Percentiles rank a stretch among this genome's conserved stretches.
These are phyloP conservation scores for Vishniacozyma victoriae DNA, from an alignment of 768 basidiomycete species.

Conservation along the genomic window DNA sequence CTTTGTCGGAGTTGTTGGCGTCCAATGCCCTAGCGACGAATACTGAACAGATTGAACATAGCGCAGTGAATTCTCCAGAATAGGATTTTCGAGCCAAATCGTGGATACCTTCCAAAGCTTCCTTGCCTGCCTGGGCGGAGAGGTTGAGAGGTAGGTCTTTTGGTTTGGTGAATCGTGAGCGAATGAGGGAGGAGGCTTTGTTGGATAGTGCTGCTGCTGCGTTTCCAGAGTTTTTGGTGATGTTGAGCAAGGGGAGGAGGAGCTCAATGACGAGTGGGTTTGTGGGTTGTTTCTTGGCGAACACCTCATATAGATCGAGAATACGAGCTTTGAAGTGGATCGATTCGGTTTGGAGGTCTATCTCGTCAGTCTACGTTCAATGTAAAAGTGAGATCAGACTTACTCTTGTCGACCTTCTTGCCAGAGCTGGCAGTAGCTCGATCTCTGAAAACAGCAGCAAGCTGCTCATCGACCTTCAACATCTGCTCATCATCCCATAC, in stretches of 20 bases:
- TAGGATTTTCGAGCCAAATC: conserved; percentile 62
- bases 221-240: conserved; percentile 59
- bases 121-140: conserved; percentile 51
- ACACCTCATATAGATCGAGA: conserved; percentile 86
- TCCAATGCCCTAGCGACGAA: conserved; percentile 60
- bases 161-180: conserved; percentile 64
- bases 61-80: conserved; percentile 55
- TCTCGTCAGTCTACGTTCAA: neutral
- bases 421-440: conserved; percentile 40
- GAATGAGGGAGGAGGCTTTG: conserved; percentile 76
- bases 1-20: conserved; percentile 5
- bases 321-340: conserved; percentile 95
- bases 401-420: conserved; percentile 34
- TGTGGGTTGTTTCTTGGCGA: conserved; percentile 68
- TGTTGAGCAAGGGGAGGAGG: conserved; percentile 69
- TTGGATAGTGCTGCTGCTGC: conserved; percentile 85
- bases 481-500: conserved; percentile 91
- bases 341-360: conserved; percentile 71
- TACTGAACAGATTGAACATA: conserved; percentile 64
- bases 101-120: conserved; percentile 62
- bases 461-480: conserved; percentile 89
- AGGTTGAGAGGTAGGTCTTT: conserved; percentile 58
- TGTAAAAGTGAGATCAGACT: conserved; percentile 7
- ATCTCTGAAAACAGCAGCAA: conserved; percentile 76
- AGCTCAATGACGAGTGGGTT: conserved; percentile 63